Percentiles rank a stretch among this genome's conserved stretches.
Conservation (phyloP, 306 rosid genomes). For the Geum urbanum region DNA sequence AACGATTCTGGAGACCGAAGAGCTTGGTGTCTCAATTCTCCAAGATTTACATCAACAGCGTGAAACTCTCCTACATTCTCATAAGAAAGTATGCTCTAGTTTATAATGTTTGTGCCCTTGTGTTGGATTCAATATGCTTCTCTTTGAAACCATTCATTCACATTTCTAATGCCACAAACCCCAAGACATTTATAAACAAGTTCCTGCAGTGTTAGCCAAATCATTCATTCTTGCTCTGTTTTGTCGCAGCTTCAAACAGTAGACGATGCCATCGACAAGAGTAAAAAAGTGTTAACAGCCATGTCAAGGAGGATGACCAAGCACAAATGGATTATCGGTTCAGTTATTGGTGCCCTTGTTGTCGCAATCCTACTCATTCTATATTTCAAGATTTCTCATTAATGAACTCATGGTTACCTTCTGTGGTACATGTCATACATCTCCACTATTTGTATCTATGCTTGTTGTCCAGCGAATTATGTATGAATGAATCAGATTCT, state of each 20-base stretch:
- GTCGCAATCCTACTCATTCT: slow-evolving; percentile 51
- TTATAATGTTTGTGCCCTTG: slow-evolving; percentile 7
- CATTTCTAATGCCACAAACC: not conserved
- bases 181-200: slow-evolving; percentile 1
- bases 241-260: slow-evolving; percentile 73
- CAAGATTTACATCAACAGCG: slow-evolving; percentile 87
- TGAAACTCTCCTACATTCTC: slow-evolving; percentile 78
- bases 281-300: slow-evolving; percentile 63
- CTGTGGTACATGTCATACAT: slow-evolving; percentile 17
- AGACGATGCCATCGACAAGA: slow-evolving; percentile 88
- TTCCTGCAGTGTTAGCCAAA: slow-evolving; percentile 10
- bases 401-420: slow-evolving; percentile 17
- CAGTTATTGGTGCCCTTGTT: slow-evolving; percentile 70
- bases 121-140: not conserved
- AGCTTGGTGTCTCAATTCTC: slow-evolving; percentile 74
- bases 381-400: slow-evolving; percentile 58
- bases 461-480: slow-evolving; percentile 36
- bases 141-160: not conserved
- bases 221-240: not conserved
- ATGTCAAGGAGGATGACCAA: slow-evolving; percentile 75
- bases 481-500: slow-evolving; percentile 15
- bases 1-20: slow-evolving; percentile 75
- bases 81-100: slow-evolving; percentile 49
- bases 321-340: slow-evolving; percentile 72
- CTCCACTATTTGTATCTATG: slow-evolving; percentile 18